These are phyloP conservation scores for Melastoma malabathricum DNA, from an alignment of 345 rosid genomes.

Conservation along the genomic window DNA sequence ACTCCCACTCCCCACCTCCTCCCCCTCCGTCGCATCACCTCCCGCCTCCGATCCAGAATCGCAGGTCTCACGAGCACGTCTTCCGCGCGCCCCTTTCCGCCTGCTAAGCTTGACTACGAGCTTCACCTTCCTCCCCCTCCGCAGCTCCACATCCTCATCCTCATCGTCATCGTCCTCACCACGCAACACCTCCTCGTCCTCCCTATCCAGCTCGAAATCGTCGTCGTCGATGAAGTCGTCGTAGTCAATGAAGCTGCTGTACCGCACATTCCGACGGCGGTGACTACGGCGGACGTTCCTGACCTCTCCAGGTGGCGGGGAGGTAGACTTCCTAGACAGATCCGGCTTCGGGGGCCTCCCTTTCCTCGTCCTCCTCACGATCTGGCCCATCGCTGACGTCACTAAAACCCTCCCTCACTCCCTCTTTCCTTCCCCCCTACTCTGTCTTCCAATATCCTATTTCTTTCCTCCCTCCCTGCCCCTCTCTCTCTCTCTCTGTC, in stretches of 20 bases:
- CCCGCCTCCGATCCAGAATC: too few relatives aligned
- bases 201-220: slow-evolving; percentile 25
- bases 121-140: slow-evolving; percentile 72
- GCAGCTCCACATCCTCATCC: slow-evolving; percentile 37
- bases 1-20: slow-evolving; percentile 14
- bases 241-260: slow-evolving; percentile 49
- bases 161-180: slow-evolving; percentile 17
- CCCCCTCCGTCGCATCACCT: slow-evolving; percentile 22
- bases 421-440: slow-evolving; percentile 10
- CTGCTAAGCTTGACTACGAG: slow-evolving; percentile 60
- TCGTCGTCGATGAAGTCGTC: slow-evolving; percentile 52
- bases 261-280: slow-evolving; percentile 72
- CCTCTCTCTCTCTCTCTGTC: slow-evolving; percentile 11
- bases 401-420: slow-evolving; percentile 21
- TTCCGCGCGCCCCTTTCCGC: slow-evolving; percentile 23
- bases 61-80: slow-evolving; percentile 13
- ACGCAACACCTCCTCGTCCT: slow-evolving; percentile 12
- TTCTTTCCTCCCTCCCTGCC: slow-evolving; percentile 10
- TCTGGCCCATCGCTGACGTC: slow-evolving; percentile 65
- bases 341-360: slow-evolving; percentile 94
- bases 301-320: slow-evolving; percentile 11
- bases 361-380: slow-evolving; percentile 85
- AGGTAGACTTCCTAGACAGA: slow-evolving; percentile 40
- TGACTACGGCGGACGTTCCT: slow-evolving; percentile 31
- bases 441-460: slow-evolving; percentile 1